phyloP scores from a whole-genome alignment of 164 flowering plant species.

The Hamamelis virginiana region DNA sequence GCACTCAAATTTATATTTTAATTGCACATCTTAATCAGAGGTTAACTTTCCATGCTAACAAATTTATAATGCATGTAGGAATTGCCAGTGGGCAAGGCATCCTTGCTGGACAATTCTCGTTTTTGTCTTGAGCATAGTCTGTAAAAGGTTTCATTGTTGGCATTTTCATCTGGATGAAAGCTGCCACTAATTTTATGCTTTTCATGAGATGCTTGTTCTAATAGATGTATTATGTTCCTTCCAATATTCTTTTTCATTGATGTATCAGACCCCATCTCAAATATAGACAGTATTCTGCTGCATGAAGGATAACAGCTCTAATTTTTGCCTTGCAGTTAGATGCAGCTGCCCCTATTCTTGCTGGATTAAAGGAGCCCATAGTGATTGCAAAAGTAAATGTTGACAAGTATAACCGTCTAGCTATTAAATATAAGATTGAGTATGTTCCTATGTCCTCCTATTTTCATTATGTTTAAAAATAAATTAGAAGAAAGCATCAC shows the following conservation, averaged over 20 bases:
- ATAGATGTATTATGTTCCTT: neutral
- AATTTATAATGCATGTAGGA: too few species aligned
- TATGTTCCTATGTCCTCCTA: slow-evolving; percentile 37
- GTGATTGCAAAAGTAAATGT: slow-evolving; percentile 89
- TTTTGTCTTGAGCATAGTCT: neutral
- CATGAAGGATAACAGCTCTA: neutral
- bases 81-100: too few species aligned
- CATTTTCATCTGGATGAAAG: too few species aligned
- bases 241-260: neutral
- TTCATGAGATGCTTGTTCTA: too few species aligned
- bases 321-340: slow-evolving; percentile 66
- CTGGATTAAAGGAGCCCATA: slow-evolving; percentile 64
- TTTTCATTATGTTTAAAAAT: neutral
- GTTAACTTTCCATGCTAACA: too few species aligned
- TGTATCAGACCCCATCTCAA: neutral
- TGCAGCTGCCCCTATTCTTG: slow-evolving; percentile 84
- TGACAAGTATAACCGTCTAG: slow-evolving; percentile 72
- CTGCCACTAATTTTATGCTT: too few species aligned
- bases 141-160: too few species aligned
- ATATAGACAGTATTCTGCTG: neutral
- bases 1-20: neutral
- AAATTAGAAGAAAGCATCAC: neutral
- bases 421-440: slow-evolving; percentile 74
- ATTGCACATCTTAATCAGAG: too few species aligned
- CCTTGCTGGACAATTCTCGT: neutral